phyloP scores from a whole-genome alignment of 148 eudicot genomes.

The Chenopodium album region DNA sequence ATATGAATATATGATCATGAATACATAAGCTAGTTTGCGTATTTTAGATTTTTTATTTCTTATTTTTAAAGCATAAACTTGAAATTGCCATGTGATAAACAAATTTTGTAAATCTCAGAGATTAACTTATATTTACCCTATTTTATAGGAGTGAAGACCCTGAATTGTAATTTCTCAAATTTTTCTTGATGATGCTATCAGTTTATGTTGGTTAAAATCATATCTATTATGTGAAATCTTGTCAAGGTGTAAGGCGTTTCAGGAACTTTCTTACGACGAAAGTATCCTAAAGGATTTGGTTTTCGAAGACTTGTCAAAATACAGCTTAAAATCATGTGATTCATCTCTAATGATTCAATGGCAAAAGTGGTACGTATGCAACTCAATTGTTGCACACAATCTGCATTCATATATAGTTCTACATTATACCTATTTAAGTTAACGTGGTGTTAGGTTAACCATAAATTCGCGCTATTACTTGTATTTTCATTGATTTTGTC shows the following conservation, averaged over 20 bases:
- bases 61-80: too few species aligned
- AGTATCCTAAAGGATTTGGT: background rate
- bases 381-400: background rate
- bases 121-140: too few species aligned
- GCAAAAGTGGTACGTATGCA: background rate
- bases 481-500: background rate
- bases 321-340: background rate
- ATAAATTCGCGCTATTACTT: background rate
- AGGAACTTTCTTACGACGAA: background rate
- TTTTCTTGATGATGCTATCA: too few species aligned
- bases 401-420: background rate
- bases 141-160: too few species aligned
- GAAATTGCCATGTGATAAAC: too few species aligned
- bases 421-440: background rate
- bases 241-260: slow-evolving; percentile 12
- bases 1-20: background rate
- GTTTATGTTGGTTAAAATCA: too few species aligned
- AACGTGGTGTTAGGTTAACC: background rate
- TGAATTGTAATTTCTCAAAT: too few species aligned
- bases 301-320: background rate
- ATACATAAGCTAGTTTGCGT: too few species aligned
- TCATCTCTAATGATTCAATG: background rate
- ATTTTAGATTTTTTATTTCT: too few species aligned
- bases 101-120: too few species aligned
- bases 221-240: background rate